Percentiles rank a stretch among this genome's conserved stretches.
Conservation (phyloP, 2,329 filamentous ascomycete species). For the Cylindrodendrum hubeiense region DNA sequence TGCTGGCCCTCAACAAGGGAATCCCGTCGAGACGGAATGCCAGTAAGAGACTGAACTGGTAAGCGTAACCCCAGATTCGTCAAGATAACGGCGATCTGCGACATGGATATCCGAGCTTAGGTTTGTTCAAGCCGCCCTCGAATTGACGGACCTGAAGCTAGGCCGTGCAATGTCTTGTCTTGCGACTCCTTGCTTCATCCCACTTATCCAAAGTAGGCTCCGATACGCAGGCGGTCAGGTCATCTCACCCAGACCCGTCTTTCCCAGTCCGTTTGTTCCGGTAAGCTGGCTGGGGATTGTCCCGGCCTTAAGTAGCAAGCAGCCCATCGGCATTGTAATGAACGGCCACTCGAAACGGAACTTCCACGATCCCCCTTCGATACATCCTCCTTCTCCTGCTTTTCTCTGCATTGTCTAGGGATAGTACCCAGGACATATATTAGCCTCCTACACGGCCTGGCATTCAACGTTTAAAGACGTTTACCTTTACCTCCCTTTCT, state of each 20-base stretch:
- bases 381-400: slow-evolving; percentile 2
- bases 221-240: slow-evolving; percentile 32
- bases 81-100: not conserved
- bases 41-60: not conserved
- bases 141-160: not conserved
- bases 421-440: not conserved
- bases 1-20: not conserved
- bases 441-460: not conserved
- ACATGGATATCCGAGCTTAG: slow-evolving; percentile 2
- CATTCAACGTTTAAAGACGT: not conserved
- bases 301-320: slow-evolving; percentile 10
- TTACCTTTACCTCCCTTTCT: not conserved
- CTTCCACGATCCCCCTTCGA: not conserved
- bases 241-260: slow-evolving; percentile 13
- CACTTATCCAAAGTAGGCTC: slow-evolving; percentile 40
- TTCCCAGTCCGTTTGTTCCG: not conserved
- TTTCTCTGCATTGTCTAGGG: not conserved
- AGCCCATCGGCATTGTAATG: not conserved
- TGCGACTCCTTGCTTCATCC: slow-evolving; percentile 43
- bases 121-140: not conserved
- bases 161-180: slow-evolving; percentile 33
- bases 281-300: not conserved
- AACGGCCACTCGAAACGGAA: not conserved
- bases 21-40: not conserved
- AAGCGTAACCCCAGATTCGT: not conserved